Percentiles rank a stretch among this genome's conserved stretches.
These are phyloP conservation scores for Camellia granthamiana DNA, from an alignment of 148 eudicot species.

Conservation along the genomic window DNA sequence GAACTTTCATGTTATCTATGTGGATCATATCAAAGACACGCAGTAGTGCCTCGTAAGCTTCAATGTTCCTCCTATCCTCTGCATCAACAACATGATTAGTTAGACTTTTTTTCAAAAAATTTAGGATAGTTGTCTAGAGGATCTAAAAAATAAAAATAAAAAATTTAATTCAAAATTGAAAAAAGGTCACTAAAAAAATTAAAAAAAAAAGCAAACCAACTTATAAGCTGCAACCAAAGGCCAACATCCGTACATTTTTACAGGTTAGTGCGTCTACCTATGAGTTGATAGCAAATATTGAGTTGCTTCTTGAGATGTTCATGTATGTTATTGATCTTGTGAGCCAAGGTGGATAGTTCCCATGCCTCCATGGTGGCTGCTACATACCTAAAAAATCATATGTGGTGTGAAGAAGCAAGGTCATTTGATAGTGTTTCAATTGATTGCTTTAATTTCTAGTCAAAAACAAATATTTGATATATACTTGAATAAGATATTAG, in stretches of 20 bases:
- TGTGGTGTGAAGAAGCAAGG: too few relatives aligned
- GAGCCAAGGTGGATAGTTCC: slow-evolving; percentile 59
- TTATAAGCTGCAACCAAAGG: too few relatives aligned
- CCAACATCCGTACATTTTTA: neutral
- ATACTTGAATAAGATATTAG: neutral
- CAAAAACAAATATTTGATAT: too few relatives aligned
- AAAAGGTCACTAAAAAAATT: too few relatives aligned
- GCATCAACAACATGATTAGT: neutral
- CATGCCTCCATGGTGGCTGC: slow-evolving; percentile 41
- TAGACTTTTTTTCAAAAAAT: neutral
- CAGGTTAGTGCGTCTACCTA: slow-evolving; percentile 28
- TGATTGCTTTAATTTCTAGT: neutral
- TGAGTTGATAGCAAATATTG: slow-evolving; percentile 27
- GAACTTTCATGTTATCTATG: slow-evolving; percentile 62
- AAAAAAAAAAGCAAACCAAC: too few relatives aligned
- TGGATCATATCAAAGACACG: slow-evolving; percentile 41
- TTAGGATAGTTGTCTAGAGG: neutral
- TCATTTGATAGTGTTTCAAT: neutral
- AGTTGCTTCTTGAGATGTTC: slow-evolving; percentile 43
- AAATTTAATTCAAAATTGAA: too few relatives aligned
- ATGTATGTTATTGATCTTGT: slow-evolving; percentile 49
- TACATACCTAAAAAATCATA: slow-evolving; percentile 27
- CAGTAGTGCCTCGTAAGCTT: slow-evolving; percentile 34
- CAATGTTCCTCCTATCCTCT: slow-evolving; percentile 45
- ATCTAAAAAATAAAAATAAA: too few relatives aligned